These are phyloP conservation scores for Curvularia lunata DNA, from an alignment of 2,329 filamentous ascomycete genomes.

Conservation along the genomic window DNA sequence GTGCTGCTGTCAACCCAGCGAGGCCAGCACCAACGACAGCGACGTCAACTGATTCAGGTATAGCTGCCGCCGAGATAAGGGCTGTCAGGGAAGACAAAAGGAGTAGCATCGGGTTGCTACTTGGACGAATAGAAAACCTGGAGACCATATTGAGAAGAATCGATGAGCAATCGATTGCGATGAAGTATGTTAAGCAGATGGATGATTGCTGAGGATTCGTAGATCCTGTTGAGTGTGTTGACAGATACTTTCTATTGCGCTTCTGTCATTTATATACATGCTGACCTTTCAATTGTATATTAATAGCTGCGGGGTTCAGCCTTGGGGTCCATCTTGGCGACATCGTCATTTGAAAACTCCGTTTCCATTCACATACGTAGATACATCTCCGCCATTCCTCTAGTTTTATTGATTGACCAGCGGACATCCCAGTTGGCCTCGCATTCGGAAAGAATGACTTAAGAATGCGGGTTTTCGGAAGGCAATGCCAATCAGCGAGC, in stretches of 20 bases:
- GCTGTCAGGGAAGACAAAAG: neutral
- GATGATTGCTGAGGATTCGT: neutral
- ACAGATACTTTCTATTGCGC: neutral
- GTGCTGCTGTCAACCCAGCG: slow-evolving; percentile 33
- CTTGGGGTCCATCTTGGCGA: neutral
- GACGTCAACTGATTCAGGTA: slow-evolving; percentile 25
- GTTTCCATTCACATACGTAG: neutral
- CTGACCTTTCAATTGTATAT: no score
- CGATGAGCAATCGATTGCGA: neutral
- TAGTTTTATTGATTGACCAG: neutral
- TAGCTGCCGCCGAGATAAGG: neutral
- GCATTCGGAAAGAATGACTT: neutral
- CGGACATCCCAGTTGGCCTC: neutral
- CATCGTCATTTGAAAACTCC: neutral
- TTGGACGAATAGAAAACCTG: neutral
- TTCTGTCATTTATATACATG: neutral
- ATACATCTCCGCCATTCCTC: neutral
- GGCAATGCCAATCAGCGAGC: neutral
- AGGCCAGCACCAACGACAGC: slow-evolving; percentile 57
- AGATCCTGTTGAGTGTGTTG: neutral
- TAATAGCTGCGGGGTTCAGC: no score
- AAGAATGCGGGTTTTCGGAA: neutral
- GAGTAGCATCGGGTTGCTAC: neutral
- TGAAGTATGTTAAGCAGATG: neutral
- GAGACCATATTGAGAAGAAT: neutral